phyloP scores from a whole-genome alignment of 495 filamentous ascomycete genomes.

The Hyphodiscus hymeniophilus region DNA sequence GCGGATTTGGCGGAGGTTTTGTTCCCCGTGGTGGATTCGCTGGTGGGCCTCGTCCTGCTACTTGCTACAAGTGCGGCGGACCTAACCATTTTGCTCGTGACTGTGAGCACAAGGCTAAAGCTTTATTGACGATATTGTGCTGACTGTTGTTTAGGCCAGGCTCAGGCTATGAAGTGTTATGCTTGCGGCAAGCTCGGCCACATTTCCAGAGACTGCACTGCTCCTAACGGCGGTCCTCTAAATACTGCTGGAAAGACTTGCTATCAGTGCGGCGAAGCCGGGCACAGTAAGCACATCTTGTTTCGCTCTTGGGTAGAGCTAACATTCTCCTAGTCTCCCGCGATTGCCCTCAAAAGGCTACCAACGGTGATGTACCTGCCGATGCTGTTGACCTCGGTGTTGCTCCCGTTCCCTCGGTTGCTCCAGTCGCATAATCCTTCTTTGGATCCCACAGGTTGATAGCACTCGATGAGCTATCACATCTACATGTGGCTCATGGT shows the following conservation, averaged over 20 bases:
- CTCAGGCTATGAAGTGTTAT: conserved; percentile 99
- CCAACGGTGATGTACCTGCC: conserved; percentile 37
- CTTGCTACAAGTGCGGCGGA: conserved; percentile 99
- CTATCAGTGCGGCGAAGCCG: conserved; percentile 92
- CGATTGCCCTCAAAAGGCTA: conserved; percentile 30
- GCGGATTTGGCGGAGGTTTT: conserved; percentile 56
- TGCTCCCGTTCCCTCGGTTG: conserved; percentile 26
- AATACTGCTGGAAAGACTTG: conserved; percentile 97
- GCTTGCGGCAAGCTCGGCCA: conserved; percentile 98
- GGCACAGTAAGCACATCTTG: conserved; percentile 52
- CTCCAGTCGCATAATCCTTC: conserved; percentile 44
- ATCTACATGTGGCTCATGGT: conserved; percentile 10
- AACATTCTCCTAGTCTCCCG: conserved; percentile 5
- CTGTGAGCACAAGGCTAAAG: conserved; percentile 35
- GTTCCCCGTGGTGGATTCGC: conserved; percentile 63
- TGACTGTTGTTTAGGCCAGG: conserved; percentile 47
- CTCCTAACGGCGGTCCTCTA: conserved; percentile 91
- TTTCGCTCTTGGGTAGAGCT: background rate
- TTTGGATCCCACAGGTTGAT: conserved; percentile 15
- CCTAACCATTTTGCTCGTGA: conserved; percentile 98
- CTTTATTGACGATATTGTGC: background rate
- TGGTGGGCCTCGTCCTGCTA: conserved; percentile 67
- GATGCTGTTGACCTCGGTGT: conserved; percentile 24
- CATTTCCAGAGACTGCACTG: conserved; percentile 89
- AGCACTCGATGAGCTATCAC: conserved; percentile 22